phyloP scores from a whole-genome alignment of 192 early-diverging fungal genomes.

The Piromyces sp. region DNA sequence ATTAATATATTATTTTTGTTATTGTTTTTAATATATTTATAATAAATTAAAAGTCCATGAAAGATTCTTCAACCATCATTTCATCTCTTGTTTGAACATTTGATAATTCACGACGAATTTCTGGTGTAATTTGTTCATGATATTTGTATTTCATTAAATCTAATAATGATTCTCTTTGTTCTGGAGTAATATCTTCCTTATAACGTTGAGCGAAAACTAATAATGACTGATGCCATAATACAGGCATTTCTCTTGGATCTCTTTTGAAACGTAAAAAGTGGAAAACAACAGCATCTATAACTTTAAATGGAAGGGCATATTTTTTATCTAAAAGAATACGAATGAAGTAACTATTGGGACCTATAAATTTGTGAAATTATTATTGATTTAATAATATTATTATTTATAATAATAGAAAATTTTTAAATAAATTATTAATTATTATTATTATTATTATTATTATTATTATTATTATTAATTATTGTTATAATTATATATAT shows the following conservation, averaged over 20 bases:
- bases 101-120: conserved; percentile 77
- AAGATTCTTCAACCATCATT: background rate
- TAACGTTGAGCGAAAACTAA: conserved; percentile 93
- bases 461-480: no score
- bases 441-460: no score
- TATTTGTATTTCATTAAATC: conserved; percentile 59
- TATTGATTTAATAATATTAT: no score
- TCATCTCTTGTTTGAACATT: background rate
- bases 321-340: conserved; percentile 94
- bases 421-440: no score
- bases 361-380: no score
- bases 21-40: no score
- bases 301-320: conserved; percentile 92
- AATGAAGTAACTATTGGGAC: conserved; percentile 83
- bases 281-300: conserved; percentile 85
- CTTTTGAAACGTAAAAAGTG: conserved; percentile 81
- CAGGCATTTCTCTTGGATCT: conserved; percentile 68
- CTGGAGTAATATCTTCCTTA: conserved; percentile 83
- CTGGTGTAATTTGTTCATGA: conserved; percentile 73
- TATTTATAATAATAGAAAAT: no score
- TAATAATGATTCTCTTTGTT: conserved; percentile 83
- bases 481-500: no score
- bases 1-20: no score
- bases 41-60: background rate
- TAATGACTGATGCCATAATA: conserved; percentile 93